Percentiles rank a stretch among this genome's conserved stretches.
Conservation (phyloP, 352 stramenopile genomes). For the Thalassiosira ordinaria region DNA sequence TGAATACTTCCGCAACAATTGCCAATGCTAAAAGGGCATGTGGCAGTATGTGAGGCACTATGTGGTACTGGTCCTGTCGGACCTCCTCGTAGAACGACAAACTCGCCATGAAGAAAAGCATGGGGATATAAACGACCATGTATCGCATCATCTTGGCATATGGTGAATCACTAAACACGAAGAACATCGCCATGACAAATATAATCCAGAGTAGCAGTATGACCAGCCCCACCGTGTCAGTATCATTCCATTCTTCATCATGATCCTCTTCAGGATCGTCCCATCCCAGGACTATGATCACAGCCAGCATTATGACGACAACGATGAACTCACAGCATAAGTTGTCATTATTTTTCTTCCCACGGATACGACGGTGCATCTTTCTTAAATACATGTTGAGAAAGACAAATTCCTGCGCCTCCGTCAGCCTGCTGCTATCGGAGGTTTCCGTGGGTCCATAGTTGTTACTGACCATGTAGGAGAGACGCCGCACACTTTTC, state of each 20-base stretch:
- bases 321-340: not conserved
- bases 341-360: not conserved
- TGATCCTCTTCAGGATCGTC: not conserved
- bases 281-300: not conserved
- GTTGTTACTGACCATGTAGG: not conserved
- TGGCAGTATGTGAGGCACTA: no score
- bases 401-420: not conserved
- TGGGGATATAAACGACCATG: conserved; percentile 1
- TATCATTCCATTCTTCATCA: not conserved
- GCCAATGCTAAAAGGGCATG: conserved; percentile 2
- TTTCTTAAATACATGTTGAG: not conserved
- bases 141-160: not conserved
- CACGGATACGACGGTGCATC: not conserved
- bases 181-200: not conserved
- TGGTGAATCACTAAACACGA: conserved; percentile 1
- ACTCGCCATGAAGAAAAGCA: not conserved
- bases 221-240: not conserved
- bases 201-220: not conserved
- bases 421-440: not conserved
- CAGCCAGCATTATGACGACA: not conserved
- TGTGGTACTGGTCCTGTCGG: no score
- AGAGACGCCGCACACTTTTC: not conserved
- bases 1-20: conserved; percentile 70
- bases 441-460: not conserved
- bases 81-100: conserved; percentile 9